Percentiles rank a stretch among this genome's conserved stretches.
Conservation (phyloP, 805 yeast genomes). For the Saccharomycopsis vini region DNA sequence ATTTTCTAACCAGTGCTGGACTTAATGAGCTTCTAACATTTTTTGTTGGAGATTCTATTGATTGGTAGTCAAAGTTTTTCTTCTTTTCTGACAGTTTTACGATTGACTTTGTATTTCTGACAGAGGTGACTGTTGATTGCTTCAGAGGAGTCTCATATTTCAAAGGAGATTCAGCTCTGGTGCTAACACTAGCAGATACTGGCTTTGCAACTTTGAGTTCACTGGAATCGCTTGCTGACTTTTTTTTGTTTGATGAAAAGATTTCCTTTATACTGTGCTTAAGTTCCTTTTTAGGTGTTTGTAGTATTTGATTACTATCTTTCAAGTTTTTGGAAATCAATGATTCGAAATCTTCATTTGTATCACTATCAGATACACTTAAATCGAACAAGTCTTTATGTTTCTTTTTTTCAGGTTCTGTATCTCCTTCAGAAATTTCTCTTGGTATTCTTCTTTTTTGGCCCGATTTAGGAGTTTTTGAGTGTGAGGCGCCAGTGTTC, state of each 20-base stretch:
- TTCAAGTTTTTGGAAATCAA: slow-evolving; percentile 13
- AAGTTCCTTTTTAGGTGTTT: slow-evolving; percentile 14
- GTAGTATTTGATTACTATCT: slow-evolving; percentile 15
- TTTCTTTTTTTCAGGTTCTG: slow-evolving; percentile 6
- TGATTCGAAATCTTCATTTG: slow-evolving; percentile 13
- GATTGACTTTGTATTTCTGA: no score
- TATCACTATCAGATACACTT: slow-evolving; percentile 8
- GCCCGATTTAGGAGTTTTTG: no score
- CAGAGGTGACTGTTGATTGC: no score
- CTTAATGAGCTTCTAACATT: no score
- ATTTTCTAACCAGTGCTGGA: no score
- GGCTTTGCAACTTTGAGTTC: no score
- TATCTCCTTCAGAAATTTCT: slow-evolving; percentile 1
- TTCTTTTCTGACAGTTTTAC: no score
- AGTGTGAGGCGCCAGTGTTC: no score
- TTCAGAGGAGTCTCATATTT: neutral
- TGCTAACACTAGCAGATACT: neutral
- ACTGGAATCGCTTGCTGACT: neutral
- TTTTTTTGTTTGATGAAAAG: slow-evolving; percentile 5
- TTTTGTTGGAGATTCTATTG: no score
- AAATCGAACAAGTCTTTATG: slow-evolving; percentile 13
- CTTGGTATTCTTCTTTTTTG: slow-evolving; percentile 4
- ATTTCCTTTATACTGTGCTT: slow-evolving; percentile 5
- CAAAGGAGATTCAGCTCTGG: neutral
- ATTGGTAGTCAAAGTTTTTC: no score